Conservation (phyloP, 768 basidiomycete species). For the Neoboletus brunneissimus region DNA sequence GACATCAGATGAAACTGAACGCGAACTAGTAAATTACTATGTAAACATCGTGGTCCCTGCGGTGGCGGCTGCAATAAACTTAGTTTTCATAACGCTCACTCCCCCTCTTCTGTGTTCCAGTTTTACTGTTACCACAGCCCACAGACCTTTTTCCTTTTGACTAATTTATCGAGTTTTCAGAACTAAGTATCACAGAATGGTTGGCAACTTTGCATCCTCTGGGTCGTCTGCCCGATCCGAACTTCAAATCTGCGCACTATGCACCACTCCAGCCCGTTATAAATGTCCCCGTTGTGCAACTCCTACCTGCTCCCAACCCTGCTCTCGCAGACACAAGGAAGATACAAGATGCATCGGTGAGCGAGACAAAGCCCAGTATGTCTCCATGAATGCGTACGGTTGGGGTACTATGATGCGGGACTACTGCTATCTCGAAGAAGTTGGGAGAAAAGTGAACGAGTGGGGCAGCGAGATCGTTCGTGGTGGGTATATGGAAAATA, state of each 20-base stretch:
- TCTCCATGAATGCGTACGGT: conserved; percentile 79
- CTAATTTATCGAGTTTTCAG: not conserved
- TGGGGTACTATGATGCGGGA: conserved; percentile 90
- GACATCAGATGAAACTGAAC: conserved; percentile 14
- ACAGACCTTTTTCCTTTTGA: not conserved
- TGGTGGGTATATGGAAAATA: conserved; percentile 47
- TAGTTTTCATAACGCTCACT: too few relatives aligned
- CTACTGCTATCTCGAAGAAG: conserved; percentile 81
- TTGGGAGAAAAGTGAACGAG: conserved; percentile 68
- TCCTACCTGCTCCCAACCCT: conserved; percentile 71
- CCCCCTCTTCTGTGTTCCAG: not conserved
- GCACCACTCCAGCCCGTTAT: conserved; percentile 57
- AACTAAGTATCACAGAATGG: conserved; percentile 6
- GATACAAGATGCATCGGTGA: conserved; percentile 61
- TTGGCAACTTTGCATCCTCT: conserved; percentile 6
- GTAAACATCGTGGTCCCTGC: not conserved
- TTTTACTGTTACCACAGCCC: not conserved
- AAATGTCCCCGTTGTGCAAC: conserved; percentile 74
- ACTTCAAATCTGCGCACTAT: conserved; percentile 46
- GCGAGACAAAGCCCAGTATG: conserved; percentile 69
- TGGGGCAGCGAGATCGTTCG: conserved; percentile 71
- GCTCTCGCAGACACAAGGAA: conserved; percentile 68
- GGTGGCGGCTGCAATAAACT: conserved; percentile 1
- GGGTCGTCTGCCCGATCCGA: conserved; percentile 15
- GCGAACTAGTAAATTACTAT: not conserved